Evolutionary conservation across 2,329 filamentous ascomycete genomes (phyloP).

Genomic region (Ascochyta clinopodiicola): DNA sequence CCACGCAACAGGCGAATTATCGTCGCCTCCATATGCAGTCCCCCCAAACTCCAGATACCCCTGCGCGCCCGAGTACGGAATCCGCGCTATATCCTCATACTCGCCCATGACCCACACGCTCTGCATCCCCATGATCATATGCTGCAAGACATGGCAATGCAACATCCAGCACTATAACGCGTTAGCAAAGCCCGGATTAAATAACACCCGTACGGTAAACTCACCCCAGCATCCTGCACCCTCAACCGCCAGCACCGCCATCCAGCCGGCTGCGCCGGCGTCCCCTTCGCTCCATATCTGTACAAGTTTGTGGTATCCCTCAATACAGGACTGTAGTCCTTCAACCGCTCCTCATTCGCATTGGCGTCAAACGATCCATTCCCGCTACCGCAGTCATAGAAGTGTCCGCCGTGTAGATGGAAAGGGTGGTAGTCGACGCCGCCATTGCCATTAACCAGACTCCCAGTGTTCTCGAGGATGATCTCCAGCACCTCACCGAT

Average conservation of each 20-base stretch:
- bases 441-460: slow-evolving; percentile 24
- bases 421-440: slow-evolving; percentile 56
- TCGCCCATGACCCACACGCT: slow-evolving; percentile 57
- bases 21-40: slow-evolving; percentile 48
- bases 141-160: slow-evolving; percentile 65
- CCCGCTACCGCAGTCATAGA: slow-evolving; percentile 61
- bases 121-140: slow-evolving; percentile 64
- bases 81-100: slow-evolving; percentile 46
- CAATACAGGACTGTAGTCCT: slow-evolving; percentile 45
- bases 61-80: slow-evolving; percentile 45
- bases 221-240: slow-evolving; percentile 39
- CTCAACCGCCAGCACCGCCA: slow-evolving; percentile 69
- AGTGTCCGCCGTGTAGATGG: slow-evolving; percentile 63
- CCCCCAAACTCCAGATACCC: slow-evolving; percentile 56
- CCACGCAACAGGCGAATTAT: slow-evolving; percentile 15
- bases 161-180: slow-evolving; percentile 66
- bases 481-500: slow-evolving; percentile 65
- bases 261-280: slow-evolving; percentile 54
- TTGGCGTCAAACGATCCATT: slow-evolving; percentile 60
- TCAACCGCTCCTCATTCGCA: slow-evolving; percentile 55
- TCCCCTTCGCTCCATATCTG: slow-evolving; percentile 56
- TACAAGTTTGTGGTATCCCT: slow-evolving; percentile 64
- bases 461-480: slow-evolving; percentile 53
- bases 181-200: slow-evolving; percentile 13
- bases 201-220: neutral